Evolutionary conservation across 2,329 filamentous ascomycete genomes (phyloP).

Genomic region (Penicillium sclerotiorum): DNA sequence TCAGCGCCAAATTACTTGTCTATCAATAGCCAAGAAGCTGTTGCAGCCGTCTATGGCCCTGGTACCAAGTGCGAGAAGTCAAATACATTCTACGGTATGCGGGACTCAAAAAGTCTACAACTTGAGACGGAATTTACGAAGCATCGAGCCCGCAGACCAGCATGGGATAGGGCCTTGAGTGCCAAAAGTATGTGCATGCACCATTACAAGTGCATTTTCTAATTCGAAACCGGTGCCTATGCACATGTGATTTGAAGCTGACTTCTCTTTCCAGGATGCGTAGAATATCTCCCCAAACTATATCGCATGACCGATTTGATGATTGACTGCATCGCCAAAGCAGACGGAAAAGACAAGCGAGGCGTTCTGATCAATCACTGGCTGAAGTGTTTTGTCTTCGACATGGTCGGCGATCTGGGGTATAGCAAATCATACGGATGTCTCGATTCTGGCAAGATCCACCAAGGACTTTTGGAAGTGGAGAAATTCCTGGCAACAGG

Average conservation of each 20-base stretch:
- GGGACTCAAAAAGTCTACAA: constrained; percentile 2
- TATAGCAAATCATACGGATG: constrained; percentile 44
- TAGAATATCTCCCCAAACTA: constrained; percentile 2
- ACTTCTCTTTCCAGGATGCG: neutral
- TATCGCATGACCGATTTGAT: neutral
- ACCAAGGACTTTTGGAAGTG: constrained; percentile 17
- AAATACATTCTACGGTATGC: constrained; percentile 1
- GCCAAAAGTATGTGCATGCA: constrained; percentile 1
- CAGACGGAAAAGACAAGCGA: neutral
- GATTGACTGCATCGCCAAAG: constrained; percentile 1
- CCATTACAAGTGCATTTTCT: neutral
- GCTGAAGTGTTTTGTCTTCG: constrained; percentile 48
- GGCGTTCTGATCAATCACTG: constrained; percentile 22
- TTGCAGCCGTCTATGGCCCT: neutral
- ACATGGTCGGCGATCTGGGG: constrained; percentile 50
- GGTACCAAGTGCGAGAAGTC: constrained; percentile 5
- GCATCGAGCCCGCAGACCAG: neutral
- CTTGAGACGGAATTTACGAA: constrained; percentile 1
- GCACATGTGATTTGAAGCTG: too few relatives aligned
- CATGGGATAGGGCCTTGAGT: constrained; percentile 3
- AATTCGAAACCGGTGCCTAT: neutral
- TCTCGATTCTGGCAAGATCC: constrained; percentile 32
- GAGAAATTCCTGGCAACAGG: constrained; percentile 1
- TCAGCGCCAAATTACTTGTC: constrained; percentile 4
- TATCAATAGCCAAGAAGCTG: neutral